These are phyloP conservation scores for Curvularia sp. DNA, from an alignment of 2,329 filamentous ascomycete genomes.

Conservation along the genomic window DNA sequence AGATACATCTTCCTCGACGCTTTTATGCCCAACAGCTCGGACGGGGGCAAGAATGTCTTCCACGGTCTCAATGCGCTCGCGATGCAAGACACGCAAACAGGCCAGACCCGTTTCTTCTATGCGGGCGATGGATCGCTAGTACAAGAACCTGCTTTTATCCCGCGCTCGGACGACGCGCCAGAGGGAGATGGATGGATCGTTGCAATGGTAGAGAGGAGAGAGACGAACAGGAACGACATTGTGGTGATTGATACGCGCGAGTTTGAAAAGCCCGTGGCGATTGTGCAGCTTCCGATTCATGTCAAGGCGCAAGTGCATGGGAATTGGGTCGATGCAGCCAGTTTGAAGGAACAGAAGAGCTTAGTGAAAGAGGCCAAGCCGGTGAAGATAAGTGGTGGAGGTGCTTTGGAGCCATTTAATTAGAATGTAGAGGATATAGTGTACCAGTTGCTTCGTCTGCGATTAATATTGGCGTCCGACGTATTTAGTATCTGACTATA, in stretches of 20 bases:
- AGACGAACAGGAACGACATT: constrained; percentile 37
- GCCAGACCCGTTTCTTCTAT: constrained; percentile 35
- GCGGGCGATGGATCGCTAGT: constrained; percentile 48
- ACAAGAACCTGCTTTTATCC: constrained; percentile 61
- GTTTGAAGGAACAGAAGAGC: neutral
- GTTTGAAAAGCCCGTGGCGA: constrained; percentile 47
- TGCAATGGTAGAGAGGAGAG: constrained; percentile 52
- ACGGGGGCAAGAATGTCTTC: constrained; percentile 3
- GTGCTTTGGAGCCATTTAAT: neutral
- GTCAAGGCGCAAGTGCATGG: constrained; percentile 43
- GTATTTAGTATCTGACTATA: neutral
- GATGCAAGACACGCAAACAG: constrained; percentile 22
- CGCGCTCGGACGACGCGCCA: constrained; percentile 47
- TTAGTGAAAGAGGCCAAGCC: neutral
- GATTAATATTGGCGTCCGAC: neutral
- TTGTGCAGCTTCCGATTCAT: constrained; percentile 48
- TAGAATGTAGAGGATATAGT: neutral
- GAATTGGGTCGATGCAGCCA: constrained; percentile 55
- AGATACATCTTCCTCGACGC: constrained; percentile 4
- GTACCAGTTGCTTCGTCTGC: neutral
- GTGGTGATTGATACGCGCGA: constrained; percentile 49
- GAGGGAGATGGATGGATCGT: constrained; percentile 59
- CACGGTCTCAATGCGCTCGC: constrained; percentile 15
- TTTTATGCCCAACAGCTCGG: neutral
- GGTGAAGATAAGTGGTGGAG: neutral